phyloP scores from a whole-genome alignment of 495 filamentous ascomycete genomes.

The Xylaria intraflava region DNA sequence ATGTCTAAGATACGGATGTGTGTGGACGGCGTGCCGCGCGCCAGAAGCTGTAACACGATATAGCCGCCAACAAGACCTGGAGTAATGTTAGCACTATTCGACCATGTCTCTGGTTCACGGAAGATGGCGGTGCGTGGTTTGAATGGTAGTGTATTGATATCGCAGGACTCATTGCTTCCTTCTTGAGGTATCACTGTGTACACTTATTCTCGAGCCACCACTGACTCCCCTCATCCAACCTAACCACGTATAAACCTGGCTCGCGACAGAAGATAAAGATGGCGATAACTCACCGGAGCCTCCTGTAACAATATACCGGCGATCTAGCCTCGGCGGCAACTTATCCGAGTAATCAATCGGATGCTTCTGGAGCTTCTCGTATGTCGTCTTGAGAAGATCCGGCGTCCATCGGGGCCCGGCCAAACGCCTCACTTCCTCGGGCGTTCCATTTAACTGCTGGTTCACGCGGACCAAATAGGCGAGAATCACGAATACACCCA shows the following conservation, averaged over 20 bases:
- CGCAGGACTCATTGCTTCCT: neutral
- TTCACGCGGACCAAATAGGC: conserved; percentile 48
- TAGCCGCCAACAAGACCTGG: conserved; percentile 39
- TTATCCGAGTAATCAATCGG: conserved; percentile 42
- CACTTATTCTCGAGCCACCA: neutral
- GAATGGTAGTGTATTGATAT: neutral
- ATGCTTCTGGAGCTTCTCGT: conserved; percentile 31
- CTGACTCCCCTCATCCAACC: neutral
- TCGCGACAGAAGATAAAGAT: neutral
- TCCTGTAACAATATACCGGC: conserved; percentile 52
- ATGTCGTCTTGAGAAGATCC: conserved; percentile 40
- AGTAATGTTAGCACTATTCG: conserved; percentile 5
- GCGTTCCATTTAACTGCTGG: conserved; percentile 37
- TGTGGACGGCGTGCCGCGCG: conserved; percentile 33
- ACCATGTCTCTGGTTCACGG: neutral
- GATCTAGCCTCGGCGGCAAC: conserved; percentile 47
- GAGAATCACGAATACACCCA: conserved; percentile 7
- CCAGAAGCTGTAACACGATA: conserved; percentile 39
- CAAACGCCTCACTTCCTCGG: conserved; percentile 38
- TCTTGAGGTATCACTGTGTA: neutral
- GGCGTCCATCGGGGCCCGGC: conserved; percentile 45
- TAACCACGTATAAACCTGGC: neutral
- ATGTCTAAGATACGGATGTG: conserved; percentile 40
- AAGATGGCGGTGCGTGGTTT: neutral
- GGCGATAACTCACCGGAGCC: conserved; percentile 45